A percentile compares a stretch with the other conserved stretches of the same genome.
Evolutionary conservation across 768 basidiomycete species (phyloP).

Genomic region (Gloeostereum incarnatum): DNA sequence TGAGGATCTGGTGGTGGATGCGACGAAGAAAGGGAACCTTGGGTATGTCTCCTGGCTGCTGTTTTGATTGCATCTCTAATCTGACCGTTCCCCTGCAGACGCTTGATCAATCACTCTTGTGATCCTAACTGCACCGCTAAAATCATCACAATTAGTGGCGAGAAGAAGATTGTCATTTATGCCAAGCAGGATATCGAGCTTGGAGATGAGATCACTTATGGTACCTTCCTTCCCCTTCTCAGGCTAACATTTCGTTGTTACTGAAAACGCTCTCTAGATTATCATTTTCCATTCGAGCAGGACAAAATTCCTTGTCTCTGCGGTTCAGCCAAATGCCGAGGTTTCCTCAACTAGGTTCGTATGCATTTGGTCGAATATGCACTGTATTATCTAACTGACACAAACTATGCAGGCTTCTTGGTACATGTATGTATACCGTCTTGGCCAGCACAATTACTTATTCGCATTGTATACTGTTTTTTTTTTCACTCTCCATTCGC

Average conservation of each 20-base stretch:
- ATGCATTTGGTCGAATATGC: too few species aligned
- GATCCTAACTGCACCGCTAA: constrained; percentile 91
- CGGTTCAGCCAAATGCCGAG: constrained; percentile 85
- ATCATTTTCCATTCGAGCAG: constrained; percentile 98
- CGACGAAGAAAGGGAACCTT: constrained; percentile 97
- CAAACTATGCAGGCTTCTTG: too few species aligned
- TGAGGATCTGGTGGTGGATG: constrained; percentile 96
- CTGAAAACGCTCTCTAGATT: constrained; percentile 45
- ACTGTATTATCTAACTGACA: too few species aligned
- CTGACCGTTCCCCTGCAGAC: constrained; percentile 34
- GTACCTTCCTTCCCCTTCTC: constrained; percentile 35
- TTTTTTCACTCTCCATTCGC: too few species aligned
- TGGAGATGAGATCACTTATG: constrained; percentile 97
- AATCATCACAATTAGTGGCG: constrained; percentile 84
- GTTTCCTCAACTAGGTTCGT: constrained; percentile 96
- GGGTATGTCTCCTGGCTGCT: constrained; percentile 51
- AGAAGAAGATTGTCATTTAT: constrained; percentile 99
- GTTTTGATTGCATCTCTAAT: constrained; percentile 8
- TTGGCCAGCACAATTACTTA: too few species aligned
- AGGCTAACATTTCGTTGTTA: background rate
- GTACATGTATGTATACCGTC: too few species aligned
- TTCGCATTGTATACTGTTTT: too few species aligned
- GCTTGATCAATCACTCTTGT: constrained; percentile 97
- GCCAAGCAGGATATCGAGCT: constrained; percentile 94
- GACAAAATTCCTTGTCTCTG: constrained; percentile 94